Evolutionary conservation across 1,284 basidiomycete species (phyloP).

Genomic region (Trametes versicolor): DNA sequence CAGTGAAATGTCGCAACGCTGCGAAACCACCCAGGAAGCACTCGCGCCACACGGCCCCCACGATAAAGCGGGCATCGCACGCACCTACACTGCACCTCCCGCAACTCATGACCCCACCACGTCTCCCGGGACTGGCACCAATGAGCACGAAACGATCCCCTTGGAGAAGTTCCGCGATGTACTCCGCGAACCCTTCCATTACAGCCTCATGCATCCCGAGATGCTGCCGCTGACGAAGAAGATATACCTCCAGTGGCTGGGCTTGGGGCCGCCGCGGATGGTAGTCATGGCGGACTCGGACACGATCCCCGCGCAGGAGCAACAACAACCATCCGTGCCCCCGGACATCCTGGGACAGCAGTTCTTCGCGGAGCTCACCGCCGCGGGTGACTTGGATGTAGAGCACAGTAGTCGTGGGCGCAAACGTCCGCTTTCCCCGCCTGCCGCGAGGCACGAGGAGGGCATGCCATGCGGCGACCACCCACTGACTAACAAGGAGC

Average conservation of each 20-base stretch:
- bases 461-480: too few relatives aligned
- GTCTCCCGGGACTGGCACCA: neutral
- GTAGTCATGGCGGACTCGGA: neutral
- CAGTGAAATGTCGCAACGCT: constrained; percentile 9
- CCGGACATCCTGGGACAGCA: too few relatives aligned
- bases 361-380: neutral
- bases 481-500: too few relatives aligned
- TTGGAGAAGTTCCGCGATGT: constrained; percentile 10
- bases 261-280: neutral
- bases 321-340: too few relatives aligned
- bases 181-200: constrained; percentile 7
- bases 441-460: too few relatives aligned
- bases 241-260: constrained; percentile 1
- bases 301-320: neutral
- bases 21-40: constrained; percentile 3
- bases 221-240: constrained; percentile 13
- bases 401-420: too few relatives aligned
- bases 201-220: constrained; percentile 8
- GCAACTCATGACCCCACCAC: neutral
- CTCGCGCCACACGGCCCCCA: constrained; percentile 9
- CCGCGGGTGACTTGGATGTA: neutral
- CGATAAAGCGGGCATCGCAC: neutral
- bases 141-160: neutral
- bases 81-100: neutral
- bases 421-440: too few relatives aligned